Evolutionary conservation across 1,284 basidiomycete species (phyloP).

Genomic region (Pseudozyma tsukubaensis): DNA sequence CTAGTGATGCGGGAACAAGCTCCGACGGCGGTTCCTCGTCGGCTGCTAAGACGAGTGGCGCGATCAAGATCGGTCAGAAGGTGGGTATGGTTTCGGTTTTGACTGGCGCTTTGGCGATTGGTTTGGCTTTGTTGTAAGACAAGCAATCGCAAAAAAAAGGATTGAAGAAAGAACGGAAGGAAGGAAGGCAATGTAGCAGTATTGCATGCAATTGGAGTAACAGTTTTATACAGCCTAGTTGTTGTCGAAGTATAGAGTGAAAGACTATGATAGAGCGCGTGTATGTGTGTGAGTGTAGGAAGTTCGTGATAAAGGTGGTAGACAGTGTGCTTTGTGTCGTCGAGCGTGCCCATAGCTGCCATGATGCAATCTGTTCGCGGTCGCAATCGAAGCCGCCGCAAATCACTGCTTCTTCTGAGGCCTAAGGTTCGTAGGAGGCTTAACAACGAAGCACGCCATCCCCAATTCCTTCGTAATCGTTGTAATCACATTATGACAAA

Average conservation of each 20-base stretch:
- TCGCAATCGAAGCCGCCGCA: no score
- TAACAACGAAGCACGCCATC: slow-evolving; percentile 53
- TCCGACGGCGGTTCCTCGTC: not conserved
- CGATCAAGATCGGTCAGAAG: not conserved
- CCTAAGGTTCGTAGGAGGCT: slow-evolving; percentile 39
- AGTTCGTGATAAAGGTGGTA: not conserved
- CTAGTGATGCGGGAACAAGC: slow-evolving; percentile 7
- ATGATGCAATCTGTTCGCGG: no score
- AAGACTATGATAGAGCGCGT: not conserved
- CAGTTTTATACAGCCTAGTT: no score
- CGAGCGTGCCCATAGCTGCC: not conserved
- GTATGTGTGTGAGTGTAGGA: not conserved
- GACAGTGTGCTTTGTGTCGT: not conserved
- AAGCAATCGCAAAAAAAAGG: no score
- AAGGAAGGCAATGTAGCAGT: no score
- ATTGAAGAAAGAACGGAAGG: no score
- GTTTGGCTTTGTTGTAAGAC: slow-evolving; percentile 7
- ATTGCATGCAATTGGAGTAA: no score
- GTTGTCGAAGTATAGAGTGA: no score
- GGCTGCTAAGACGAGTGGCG: not conserved
- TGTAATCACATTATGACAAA: slow-evolving; percentile 70
- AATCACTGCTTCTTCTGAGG: slow-evolving; percentile 7
- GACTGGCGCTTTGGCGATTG: not conserved
- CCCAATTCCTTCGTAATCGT: slow-evolving; percentile 62
- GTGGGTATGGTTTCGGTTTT: not conserved